Percentiles rank a stretch among this genome's conserved stretches.
phyloP scores from a whole-genome alignment of 345 rosid species.

The sweet orange (Citrus sinensis) region DNA sequence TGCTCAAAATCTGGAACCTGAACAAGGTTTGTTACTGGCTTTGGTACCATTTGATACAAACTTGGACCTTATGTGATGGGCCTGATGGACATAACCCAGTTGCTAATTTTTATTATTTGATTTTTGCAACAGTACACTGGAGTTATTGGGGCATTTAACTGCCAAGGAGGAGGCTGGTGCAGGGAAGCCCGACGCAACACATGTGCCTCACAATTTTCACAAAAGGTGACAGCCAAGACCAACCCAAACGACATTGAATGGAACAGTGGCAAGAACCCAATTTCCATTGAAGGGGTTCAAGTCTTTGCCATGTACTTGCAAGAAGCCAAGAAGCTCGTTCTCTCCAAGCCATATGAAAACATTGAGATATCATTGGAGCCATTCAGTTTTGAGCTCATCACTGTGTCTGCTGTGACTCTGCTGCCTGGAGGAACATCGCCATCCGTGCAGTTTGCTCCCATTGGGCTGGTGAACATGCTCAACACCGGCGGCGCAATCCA shows the following conservation, averaged over 20 bases:
- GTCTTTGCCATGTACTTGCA: constrained; percentile 68
- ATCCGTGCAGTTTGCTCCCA: constrained; percentile 63
- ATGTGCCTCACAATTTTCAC: constrained; percentile 62
- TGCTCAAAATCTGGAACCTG: constrained; percentile 99
- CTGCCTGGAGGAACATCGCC: constrained; percentile 16
- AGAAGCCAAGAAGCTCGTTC: constrained; percentile 61
- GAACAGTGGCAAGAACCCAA: constrained; percentile 72
- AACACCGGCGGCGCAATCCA: constrained; percentile 82
- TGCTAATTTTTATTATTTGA: background rate
- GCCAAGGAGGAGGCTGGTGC: constrained; percentile 99
- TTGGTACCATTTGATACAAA: background rate
- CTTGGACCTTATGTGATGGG: background rate
- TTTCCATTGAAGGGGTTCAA: constrained; percentile 52
- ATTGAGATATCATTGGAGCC: constrained; percentile 69
- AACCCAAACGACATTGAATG: constrained; percentile 68
- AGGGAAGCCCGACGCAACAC: constrained; percentile 75
- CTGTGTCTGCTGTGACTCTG: constrained; percentile 65
- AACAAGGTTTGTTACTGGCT: constrained; percentile 56
- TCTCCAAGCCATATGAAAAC: constrained; percentile 46
- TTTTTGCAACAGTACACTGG: constrained; percentile 57
- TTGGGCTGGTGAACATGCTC: constrained; percentile 86
- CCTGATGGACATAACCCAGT: background rate
- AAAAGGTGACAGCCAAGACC: constrained; percentile 47
- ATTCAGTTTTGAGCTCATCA: constrained; percentile 75
- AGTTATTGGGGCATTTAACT: constrained; percentile 83